Base-by-base conservation (phyloP, 2,329 filamentous ascomycete genomes). In the Capronia coronata region DNA sequence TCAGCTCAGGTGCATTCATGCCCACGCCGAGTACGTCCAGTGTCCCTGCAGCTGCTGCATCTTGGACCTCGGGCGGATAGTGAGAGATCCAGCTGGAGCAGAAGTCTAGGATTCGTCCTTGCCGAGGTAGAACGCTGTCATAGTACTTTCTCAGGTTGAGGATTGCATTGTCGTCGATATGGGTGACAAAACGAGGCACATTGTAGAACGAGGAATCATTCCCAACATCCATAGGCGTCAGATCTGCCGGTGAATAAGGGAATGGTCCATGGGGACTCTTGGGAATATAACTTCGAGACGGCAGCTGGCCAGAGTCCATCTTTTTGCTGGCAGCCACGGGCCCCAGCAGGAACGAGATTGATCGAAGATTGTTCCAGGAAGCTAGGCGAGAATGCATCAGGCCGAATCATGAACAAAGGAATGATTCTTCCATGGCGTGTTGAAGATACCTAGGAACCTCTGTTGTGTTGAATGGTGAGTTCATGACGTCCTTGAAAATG, bases 131-230 rank as follows among this genome's bases (percentile, higher is more conserved):
- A 1, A 64, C 64, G 0, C 56, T 54, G n/a, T 62, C 61, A 59
- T 77, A 78, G 62, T 78, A 78, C 2, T 60, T 52, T 19, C 66
- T 63, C 1, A 78, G 59, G 0, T 66, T 62, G 2, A 61, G 59
- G 43, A 77, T 75, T 0, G 74, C 73, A 3, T 67, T 64, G 35
- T 75, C 71, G 55, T 77, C 75, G 56, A 78, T 77, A 50, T 78
- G 75, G 9, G 75, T 75, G 1, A 77, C 74, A 53, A 76, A 74
- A 13, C 74, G 68, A 1, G 75, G 71, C 6, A 49, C 23, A 29
- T 47, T 30, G 50, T 64, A 64, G 56, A 64, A 64, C 2, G 25
- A 25, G 1, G 54, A 30, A 43, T 64, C 62, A 10, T 54, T 18
- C 35, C 59, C 57, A 2, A 54, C 21, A 27, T 64, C 62, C 47